These are phyloP conservation scores for Boletales sp. DNA, from an alignment of 768 basidiomycete genomes.

Conservation along the genomic window DNA sequence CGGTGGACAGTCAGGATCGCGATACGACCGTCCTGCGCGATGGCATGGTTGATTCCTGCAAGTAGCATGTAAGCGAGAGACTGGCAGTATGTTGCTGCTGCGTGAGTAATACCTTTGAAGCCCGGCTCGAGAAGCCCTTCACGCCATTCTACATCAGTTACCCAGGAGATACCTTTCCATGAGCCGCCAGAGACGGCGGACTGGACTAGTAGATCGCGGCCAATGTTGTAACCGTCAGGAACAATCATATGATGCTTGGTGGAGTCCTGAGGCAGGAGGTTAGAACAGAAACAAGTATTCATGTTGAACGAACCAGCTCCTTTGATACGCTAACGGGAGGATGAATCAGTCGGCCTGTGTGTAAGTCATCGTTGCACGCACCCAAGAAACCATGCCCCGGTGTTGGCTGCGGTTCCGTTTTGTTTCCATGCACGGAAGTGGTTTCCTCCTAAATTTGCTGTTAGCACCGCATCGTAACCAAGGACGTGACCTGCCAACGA, in stretches of 20 bases:
- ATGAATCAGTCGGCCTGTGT: not conserved
- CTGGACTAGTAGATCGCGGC: conserved; percentile 74
- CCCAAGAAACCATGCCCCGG: conserved; percentile 85
- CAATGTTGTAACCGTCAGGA: conserved; percentile 76
- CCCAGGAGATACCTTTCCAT: conserved; percentile 70
- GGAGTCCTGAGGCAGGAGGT: conserved; percentile 40
- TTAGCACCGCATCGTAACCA: not conserved
- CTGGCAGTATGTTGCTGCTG: not conserved
- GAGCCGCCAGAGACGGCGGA: conserved; percentile 56
- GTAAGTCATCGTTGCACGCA: conserved; percentile 30
- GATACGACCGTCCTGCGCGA: conserved; percentile 74
- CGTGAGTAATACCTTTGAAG: conserved; percentile 48
- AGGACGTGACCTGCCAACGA: conserved; percentile 46
- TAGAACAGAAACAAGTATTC: conserved; percentile 1
- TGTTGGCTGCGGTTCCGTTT: conserved; percentile 69
- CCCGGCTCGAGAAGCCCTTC: conserved; percentile 68
- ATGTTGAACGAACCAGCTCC: conserved; percentile 46
- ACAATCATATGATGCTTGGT: conserved; percentile 68
- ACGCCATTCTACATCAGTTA: conserved; percentile 73
- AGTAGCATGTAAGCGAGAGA: not conserved
- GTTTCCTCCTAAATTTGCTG: conserved; percentile 57
- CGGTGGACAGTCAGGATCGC: conserved; percentile 72
- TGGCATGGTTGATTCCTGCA: conserved; percentile 76
- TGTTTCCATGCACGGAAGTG: conserved; percentile 90
- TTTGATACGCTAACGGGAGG: conserved; percentile 56